phyloP scores from a whole-genome alignment of 163 green algal species.

The Chloromonas sp. region DNA sequence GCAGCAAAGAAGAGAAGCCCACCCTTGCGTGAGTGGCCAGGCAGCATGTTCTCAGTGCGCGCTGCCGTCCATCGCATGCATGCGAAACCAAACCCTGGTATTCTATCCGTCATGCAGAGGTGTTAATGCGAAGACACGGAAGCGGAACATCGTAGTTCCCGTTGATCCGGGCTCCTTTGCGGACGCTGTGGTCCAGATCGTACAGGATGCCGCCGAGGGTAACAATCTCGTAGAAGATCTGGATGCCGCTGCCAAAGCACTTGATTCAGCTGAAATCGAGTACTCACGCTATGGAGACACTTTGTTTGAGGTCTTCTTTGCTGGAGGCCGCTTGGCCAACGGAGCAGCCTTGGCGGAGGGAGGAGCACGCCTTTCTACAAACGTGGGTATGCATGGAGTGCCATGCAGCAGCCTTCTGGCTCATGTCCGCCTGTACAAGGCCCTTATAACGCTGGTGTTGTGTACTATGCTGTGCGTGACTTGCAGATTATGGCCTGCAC shows the following conservation, averaged over 20 bases:
- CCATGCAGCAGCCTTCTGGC: conserved; percentile 8
- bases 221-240: conserved; percentile 61
- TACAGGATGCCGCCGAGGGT: conserved; percentile 64
- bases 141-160: conserved; percentile 96
- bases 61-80: background rate
- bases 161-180: conserved; percentile 93
- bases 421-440: too few relatives aligned
- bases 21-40: conserved; percentile 80
- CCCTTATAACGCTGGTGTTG: too few relatives aligned
- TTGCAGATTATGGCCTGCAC: conserved; percentile 57
- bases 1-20: conserved; percentile 87
- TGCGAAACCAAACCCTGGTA: background rate
- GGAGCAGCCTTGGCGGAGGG: conserved; percentile 1
- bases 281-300: conserved; percentile 96
- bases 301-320: conserved; percentile 95
- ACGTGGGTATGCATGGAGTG: conserved; percentile 30
- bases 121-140: conserved; percentile 93
- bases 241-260: conserved; percentile 66
- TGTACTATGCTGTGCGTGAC: too few relatives aligned
- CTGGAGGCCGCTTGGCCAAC: conserved; percentile 68
- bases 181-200: conserved; percentile 83
- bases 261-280: conserved; percentile 76
- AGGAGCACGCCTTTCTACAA: conserved; percentile 32
- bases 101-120: conserved; percentile 59
- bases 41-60: background rate